A percentile compares a stretch with the other conserved stretches of the same genome.
These are phyloP conservation scores for Durotheca rogersii DNA, from an alignment of 495 filamentous ascomycete species.

Conservation along the genomic window DNA sequence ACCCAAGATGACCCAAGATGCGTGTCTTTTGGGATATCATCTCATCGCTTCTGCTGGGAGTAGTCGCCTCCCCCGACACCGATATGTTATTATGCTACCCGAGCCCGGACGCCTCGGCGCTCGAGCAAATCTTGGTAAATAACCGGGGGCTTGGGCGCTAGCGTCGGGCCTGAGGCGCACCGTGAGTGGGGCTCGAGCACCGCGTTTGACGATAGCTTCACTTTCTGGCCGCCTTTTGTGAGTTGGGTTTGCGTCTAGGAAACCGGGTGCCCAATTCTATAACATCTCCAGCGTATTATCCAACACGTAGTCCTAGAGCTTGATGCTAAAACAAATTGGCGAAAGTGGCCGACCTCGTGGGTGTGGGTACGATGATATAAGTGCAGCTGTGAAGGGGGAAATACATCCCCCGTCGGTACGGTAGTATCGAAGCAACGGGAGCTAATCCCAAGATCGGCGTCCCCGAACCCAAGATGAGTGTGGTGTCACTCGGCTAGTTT, in stretches of 20 bases:
- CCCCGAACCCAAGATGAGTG: conserved; percentile 47
- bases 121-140: conserved; percentile 41
- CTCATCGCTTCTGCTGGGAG: conserved; percentile 1
- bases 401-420: conserved; percentile 47
- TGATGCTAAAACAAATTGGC: conserved; percentile 22
- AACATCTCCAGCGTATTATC: background rate
- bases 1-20: no score
- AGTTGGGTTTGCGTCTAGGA: conserved; percentile 35
- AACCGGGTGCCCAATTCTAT: conserved; percentile 2
- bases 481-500: conserved; percentile 47
- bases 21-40: conserved; percentile 2
- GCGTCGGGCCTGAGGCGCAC: conserved; percentile 48
- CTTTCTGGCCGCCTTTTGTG: conserved; percentile 42
- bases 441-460: conserved; percentile 46
- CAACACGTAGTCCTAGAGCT: background rate
- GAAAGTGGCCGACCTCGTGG: conserved; percentile 51
- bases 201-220: conserved; percentile 50
- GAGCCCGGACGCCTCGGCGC: conserved; percentile 20
- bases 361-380: conserved; percentile 47
- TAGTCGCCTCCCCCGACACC: background rate
- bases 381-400: conserved; percentile 51
- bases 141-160: conserved; percentile 50
- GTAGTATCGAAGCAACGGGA: conserved; percentile 49
- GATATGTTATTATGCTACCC: conserved; percentile 40
- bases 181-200: conserved; percentile 47